Conservation (phyloP, 148 eudicot genomes). For the Persicaria tinctoria region DNA sequence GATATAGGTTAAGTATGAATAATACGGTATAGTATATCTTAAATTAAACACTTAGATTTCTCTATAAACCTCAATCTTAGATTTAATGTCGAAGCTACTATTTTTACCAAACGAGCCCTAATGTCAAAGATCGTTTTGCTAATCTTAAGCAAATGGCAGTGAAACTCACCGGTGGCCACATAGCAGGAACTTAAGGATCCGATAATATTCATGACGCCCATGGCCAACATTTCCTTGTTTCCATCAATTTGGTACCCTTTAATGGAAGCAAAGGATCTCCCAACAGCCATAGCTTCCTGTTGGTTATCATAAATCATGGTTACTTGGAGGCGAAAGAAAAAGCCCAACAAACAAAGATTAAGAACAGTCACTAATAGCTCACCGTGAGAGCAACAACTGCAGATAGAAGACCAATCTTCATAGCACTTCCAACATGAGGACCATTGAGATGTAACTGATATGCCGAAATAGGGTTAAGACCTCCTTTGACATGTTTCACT, state of each 20-base stretch:
- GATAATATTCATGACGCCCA: conserved; percentile 55
- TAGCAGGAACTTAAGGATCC: conserved; percentile 69
- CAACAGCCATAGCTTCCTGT: conserved; percentile 70
- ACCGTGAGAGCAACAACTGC: conserved; percentile 45
- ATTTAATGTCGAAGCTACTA: no score
- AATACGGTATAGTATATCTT: no score
- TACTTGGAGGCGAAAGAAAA: background rate
- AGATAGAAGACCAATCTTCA: conserved; percentile 38
- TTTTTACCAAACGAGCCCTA: no score
- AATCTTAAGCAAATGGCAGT: background rate
- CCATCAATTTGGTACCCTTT: conserved; percentile 65
- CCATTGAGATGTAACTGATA: conserved; percentile 39
- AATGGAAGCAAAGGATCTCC: conserved; percentile 57
- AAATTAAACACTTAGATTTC: no score
- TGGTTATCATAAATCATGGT: background rate
- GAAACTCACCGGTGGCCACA: conserved; percentile 48
- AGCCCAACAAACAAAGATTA: conserved; percentile 3
- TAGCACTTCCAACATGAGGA: conserved; percentile 30
- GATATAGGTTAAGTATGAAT: no score
- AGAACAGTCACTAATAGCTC: background rate
- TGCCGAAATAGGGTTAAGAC: conserved; percentile 52
- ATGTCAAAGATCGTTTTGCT: background rate
- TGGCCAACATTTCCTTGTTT: conserved; percentile 66
- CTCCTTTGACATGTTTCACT: conserved; percentile 60
- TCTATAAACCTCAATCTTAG: no score